Evolutionary conservation across 768 basidiomycete genomes (phyloP).

Genomic region (Termitomyces sp.): DNA sequence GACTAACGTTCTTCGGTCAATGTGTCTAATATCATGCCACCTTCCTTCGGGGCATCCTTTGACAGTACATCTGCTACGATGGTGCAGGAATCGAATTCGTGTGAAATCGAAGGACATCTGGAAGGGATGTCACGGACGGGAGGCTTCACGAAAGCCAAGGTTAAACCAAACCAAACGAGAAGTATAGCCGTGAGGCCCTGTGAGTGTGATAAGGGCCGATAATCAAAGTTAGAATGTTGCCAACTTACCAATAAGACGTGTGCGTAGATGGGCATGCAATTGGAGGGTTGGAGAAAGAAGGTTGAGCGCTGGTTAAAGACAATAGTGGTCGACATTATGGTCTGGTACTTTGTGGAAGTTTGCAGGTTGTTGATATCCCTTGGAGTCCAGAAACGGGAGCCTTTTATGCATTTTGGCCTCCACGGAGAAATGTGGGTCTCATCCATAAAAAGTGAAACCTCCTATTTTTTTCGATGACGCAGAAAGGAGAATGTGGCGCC

Average conservation of each 20-base stretch:
- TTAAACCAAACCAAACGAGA: not conserved
- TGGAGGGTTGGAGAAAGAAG: not conserved
- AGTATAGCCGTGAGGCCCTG: not conserved
- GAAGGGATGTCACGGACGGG: not conserved
- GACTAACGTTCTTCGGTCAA: constrained; percentile 1
- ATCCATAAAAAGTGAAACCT: not conserved
- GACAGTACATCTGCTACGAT: not conserved
- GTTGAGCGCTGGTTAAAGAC: not conserved
- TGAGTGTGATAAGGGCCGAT: not conserved
- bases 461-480: constrained; percentile 1
- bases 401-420: constrained; percentile 1
- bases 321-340: not conserved
- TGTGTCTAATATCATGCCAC: not conserved
- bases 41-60: not conserved
- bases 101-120: not conserved
- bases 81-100: not conserved
- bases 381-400: not conserved
- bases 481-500: not conserved
- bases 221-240: not conserved
- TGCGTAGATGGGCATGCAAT: not conserved
- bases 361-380: not conserved
- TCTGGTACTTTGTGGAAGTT: not conserved
- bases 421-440: not conserved
- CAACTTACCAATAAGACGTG: not conserved
- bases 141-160: constrained; percentile 2